Percentiles rank a stretch among this genome's conserved stretches.
phyloP scores from a whole-genome alignment of 371 early-diverging fungal species.

The Smittium mucronatum region DNA sequence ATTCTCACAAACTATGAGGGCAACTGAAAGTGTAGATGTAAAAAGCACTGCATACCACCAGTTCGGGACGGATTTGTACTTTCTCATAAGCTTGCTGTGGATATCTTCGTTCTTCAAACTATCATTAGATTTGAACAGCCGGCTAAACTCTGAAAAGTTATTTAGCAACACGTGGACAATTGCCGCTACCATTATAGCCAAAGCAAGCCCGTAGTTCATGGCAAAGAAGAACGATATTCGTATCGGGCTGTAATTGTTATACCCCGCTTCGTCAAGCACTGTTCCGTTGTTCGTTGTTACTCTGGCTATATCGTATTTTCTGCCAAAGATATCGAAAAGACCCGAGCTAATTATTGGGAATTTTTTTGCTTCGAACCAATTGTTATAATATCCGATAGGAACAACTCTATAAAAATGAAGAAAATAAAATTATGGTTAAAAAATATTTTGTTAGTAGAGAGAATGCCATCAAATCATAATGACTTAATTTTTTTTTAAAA shows the following conservation, averaged over 20 bases:
- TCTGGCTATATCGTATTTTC: constrained; percentile 38
- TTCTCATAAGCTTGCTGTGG: constrained; percentile 53
- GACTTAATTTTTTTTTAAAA: no score
- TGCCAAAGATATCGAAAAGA: constrained; percentile 41
- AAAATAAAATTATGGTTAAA: no score
- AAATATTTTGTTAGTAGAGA: no score
- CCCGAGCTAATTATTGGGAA: constrained; percentile 46
- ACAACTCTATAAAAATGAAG: constrained; percentile 35
- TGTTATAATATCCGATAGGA: constrained; percentile 53
- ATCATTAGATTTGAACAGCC: background rate
- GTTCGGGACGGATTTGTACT: constrained; percentile 55
- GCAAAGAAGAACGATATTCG: constrained; percentile 59
- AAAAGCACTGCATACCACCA: constrained; percentile 62
- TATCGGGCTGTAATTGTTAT: constrained; percentile 53
- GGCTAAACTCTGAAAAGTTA: constrained; percentile 46
- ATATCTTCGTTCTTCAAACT: constrained; percentile 49
- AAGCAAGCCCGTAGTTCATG: constrained; percentile 48
- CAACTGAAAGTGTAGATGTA: constrained; percentile 41
- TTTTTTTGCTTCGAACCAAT: constrained; percentile 46
- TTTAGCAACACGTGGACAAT: constrained; percentile 52
- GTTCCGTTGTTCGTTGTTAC: constrained; percentile 40
- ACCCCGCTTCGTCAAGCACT: constrained; percentile 42
- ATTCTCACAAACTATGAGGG: constrained; percentile 46
- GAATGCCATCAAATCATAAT: no score
- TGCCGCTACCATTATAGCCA: constrained; percentile 52